phyloP scores from a whole-genome alignment of 192 early-diverging fungal genomes.

The Gigaspora rosea region DNA sequence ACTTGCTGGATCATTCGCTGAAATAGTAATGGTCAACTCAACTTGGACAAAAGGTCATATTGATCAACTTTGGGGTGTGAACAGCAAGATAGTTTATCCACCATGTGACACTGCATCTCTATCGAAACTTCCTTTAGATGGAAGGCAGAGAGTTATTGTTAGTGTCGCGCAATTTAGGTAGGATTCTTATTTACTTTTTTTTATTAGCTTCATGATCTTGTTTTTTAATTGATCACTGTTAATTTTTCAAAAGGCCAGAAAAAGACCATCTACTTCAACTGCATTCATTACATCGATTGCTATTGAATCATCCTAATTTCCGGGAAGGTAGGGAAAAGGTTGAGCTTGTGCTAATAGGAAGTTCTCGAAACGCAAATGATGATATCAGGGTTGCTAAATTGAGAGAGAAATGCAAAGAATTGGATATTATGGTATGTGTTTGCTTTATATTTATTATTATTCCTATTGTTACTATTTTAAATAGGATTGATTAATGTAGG shows the following conservation, averaged over 20 bases:
- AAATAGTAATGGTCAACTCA: conserved; percentile 93
- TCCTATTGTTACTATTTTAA: neutral
- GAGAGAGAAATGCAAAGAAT: conserved; percentile 42
- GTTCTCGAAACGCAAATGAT: conserved; percentile 81
- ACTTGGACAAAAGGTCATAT: conserved; percentile 95
- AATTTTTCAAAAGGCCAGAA: conserved; percentile 67
- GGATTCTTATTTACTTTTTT: neutral
- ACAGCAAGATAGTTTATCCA: conserved; percentile 83
- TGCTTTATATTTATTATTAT: neutral
- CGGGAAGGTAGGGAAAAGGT: conserved; percentile 41
- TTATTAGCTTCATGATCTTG: neutral
- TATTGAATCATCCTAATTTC: conserved; percentile 60
- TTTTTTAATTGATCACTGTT: neutral
- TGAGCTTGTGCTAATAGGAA: conserved; percentile 81
- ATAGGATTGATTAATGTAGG: conserved; percentile 37
- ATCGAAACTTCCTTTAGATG: conserved; percentile 50
- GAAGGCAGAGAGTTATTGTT: conserved; percentile 64
- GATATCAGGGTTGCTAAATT: conserved; percentile 64
- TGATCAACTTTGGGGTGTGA: conserved; percentile 74
- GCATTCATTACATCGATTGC: conserved; percentile 65
- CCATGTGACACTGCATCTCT: conserved; percentile 86
- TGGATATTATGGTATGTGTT: conserved; percentile 60
- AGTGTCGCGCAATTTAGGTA: conserved; percentile 93
- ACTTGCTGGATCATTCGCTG: conserved; percentile 73
- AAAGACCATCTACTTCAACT: conserved; percentile 91